A percentile compares a stretch with the other conserved stretches of the same genome.
Conservation (phyloP, 768 basidiomycete genomes). For the Gloeostereum incarnatum region DNA sequence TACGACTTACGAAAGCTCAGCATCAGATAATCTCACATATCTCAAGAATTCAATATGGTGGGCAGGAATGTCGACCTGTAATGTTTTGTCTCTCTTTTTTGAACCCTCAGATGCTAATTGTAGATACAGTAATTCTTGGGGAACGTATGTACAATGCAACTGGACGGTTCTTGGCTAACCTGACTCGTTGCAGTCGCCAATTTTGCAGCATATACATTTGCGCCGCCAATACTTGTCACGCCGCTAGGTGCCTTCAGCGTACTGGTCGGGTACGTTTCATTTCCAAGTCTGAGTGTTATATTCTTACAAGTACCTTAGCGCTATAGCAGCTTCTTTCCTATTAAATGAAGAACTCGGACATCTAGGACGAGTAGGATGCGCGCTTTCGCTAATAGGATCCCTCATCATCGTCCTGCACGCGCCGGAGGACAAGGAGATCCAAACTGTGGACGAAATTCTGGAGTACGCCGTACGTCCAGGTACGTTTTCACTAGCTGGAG, state of each 20-base stretch:
- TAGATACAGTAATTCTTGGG: slow-evolving; percentile 70
- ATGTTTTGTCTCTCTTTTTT: slow-evolving; percentile 23
- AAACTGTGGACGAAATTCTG: slow-evolving; percentile 91
- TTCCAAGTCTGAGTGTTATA: neutral
- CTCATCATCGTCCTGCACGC: slow-evolving; percentile 94
- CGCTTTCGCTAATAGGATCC: slow-evolving; percentile 78
- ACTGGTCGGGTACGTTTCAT: slow-evolving; percentile 74
- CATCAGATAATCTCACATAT: slow-evolving; percentile 81
- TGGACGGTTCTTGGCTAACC: neutral
- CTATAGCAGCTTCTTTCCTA: slow-evolving; percentile 87
- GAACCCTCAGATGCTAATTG: neutral
- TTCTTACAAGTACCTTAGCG: slow-evolving; percentile 35
- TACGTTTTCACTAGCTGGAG: slow-evolving; percentile 23
- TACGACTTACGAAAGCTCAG: slow-evolving; percentile 40
- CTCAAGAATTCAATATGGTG: slow-evolving; percentile 94
- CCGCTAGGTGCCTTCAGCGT: slow-evolving; percentile 96
- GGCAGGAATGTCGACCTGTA: slow-evolving; percentile 88
- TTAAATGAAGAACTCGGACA: slow-evolving; percentile 91
- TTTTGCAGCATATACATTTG: slow-evolving; percentile 96
- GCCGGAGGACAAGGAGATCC: slow-evolving; percentile 87
- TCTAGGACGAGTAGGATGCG: slow-evolving; percentile 80
- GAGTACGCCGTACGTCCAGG: slow-evolving; percentile 88
- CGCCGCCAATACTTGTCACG: slow-evolving; percentile 94
- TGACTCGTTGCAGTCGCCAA: slow-evolving; percentile 47
- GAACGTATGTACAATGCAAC: slow-evolving; percentile 47